Base-by-base conservation (phyloP, 352 stramenopile genomes). In the Globisporangium cylindrosporum region DNA sequence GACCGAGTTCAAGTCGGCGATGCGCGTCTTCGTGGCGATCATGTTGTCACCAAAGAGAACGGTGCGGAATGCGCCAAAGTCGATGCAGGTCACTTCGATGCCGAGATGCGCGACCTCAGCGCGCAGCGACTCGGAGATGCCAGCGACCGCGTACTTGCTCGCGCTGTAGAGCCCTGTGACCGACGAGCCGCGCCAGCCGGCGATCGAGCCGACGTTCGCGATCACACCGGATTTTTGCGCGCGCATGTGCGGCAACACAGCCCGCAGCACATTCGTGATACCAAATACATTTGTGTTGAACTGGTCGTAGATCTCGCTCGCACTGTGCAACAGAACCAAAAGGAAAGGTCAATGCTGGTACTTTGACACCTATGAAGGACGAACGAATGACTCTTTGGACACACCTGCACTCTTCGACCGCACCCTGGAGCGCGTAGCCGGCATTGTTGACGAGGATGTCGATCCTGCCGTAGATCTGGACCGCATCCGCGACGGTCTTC, bases 361-460 rank as follows among this genome's bases (percentile, higher is more conserved):
- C 36, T 14, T 43, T 43, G 20, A 54, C 7, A 54, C 15, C 7
- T 8, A 60, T 3, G 27, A 46, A 43, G 5, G 25, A 38, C 4
- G 20, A 15, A 15, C 2, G 20, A 14, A 12, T 15, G 12, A 1
- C 27, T 43, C 27, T n/a, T 27, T 29, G 43, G 24, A 53, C 51
- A 4, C 24, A 67, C 62, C 71, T 73, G 59, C 73, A 80, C 64
- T 84, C 79, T 62, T 88, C 79, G 32, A 88, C 74, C 0, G 78
- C 76, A 9, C 77, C 79, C 20, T 77, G 70, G 10, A 82, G 74
- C 54, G 77, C 56, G 53, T 84, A 84, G 7, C 72, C 76, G 9
- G 77, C 77, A 55, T 88, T 84, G 69, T 85, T 85, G 18, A 88
- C 76, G 22, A 88, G 64, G 56, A 86, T 75, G 63, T 88, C 76